phyloP scores from a whole-genome alignment of 768 basidiomycete genomes.

The Pleurotus tuber-regium region DNA sequence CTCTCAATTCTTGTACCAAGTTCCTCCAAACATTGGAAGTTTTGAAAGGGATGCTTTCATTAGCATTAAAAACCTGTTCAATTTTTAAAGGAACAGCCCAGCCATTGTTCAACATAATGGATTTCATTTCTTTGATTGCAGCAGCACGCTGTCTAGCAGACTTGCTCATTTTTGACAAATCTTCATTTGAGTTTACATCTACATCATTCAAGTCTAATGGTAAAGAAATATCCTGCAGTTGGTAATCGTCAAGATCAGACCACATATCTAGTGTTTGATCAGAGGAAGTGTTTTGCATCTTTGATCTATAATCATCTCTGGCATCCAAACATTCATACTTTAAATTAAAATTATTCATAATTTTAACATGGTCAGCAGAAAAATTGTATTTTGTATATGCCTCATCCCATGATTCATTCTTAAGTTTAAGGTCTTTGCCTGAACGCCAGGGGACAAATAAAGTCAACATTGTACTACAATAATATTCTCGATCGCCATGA shows the following conservation, averaged over 20 bases:
- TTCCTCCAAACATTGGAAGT: neutral
- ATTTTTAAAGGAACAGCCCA: neutral
- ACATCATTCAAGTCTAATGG: neutral
- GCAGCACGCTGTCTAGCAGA: too few species aligned
- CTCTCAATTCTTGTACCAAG: too few species aligned
- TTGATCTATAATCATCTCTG: conserved; percentile 20
- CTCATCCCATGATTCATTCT: conserved; percentile 19
- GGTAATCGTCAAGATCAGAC: neutral
- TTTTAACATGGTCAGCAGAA: conserved; percentile 7
- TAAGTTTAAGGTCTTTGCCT: conserved; percentile 23
- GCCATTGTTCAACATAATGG: neutral
- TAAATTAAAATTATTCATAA: conserved; percentile 24
- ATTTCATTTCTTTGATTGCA: neutral
- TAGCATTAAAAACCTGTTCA: neutral
- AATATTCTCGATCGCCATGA: conserved; percentile 29
- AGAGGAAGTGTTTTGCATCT: too few species aligned
- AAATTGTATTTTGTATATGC: conserved; percentile 15
- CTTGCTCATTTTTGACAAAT: too few species aligned
- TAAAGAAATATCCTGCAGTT: neutral
- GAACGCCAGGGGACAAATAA: conserved; percentile 31
- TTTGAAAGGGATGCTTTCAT: too few species aligned
- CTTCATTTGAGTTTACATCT: neutral
- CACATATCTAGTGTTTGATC: conserved; percentile 12
- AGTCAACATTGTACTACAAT: conserved; percentile 29
- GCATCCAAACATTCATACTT: conserved; percentile 25